Conservation (phyloP, 371 early-diverging fungal genomes). For the Circinella umbellata region DNA sequence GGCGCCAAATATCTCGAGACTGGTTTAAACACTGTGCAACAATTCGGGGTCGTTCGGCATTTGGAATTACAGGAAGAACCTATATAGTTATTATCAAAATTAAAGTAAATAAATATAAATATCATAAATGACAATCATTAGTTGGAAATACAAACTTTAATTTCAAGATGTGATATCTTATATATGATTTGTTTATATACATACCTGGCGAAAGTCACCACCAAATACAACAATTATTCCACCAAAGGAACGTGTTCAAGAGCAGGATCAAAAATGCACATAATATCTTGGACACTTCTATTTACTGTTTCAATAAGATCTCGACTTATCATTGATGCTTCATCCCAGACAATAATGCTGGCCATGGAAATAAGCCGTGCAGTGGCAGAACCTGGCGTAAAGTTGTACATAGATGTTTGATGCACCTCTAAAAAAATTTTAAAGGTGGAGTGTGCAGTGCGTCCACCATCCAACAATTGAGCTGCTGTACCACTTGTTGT, state of each 20-base stretch:
- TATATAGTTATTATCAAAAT: too few species aligned
- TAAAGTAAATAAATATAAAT: too few species aligned
- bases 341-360: constrained; percentile 38
- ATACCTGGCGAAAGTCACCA: constrained; percentile 16
- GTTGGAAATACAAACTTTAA: too few species aligned
- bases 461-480: constrained; percentile 5
- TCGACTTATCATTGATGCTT: constrained; percentile 31
- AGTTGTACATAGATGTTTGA: too few species aligned
- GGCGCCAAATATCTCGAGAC: neutral
- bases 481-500: constrained; percentile 12
- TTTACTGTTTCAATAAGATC: constrained; percentile 31
- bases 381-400: constrained; percentile 2
- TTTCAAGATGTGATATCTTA: too few species aligned
- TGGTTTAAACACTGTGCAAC: constrained; percentile 3
- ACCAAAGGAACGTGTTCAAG: constrained; percentile 31
- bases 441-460: constrained; percentile 14
- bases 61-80: neutral
- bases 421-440: neutral
- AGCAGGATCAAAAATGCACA: constrained; percentile 10
- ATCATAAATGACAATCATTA: too few species aligned
- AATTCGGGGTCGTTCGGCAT: constrained; percentile 12
- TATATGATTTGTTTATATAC: neutral
- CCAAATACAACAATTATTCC: constrained; percentile 29
- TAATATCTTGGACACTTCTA: constrained; percentile 26
- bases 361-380: constrained; percentile 18